Evolutionary conservation across 345 rosid genomes (phyloP).

Genomic region (Populus tremula): DNA sequence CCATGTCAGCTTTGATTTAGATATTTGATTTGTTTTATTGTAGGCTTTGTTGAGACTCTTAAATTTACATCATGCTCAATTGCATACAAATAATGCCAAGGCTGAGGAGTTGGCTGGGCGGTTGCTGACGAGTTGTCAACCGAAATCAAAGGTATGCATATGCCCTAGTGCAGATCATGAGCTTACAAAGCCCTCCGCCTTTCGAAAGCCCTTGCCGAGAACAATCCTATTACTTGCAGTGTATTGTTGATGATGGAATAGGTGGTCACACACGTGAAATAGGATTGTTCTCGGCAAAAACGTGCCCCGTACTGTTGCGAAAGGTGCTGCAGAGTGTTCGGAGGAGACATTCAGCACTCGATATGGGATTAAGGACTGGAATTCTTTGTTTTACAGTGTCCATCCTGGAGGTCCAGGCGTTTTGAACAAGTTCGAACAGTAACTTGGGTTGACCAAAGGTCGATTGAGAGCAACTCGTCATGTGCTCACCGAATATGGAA

Average conservation of each 20-base stretch:
- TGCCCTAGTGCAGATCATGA: slow-evolving; percentile 21
- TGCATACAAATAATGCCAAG: too few species aligned
- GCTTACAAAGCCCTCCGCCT: slow-evolving; percentile 21
- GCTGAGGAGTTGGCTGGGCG: too few species aligned
- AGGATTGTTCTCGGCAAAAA: background rate
- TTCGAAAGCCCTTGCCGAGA: slow-evolving; percentile 21
- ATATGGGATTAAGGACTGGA: slow-evolving; percentile 18
- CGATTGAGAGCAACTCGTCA: slow-evolving; percentile 11
- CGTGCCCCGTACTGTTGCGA: slow-evolving; percentile 13
- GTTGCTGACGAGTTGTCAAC: background rate
- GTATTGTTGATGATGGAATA: background rate
- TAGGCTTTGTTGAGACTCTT: background rate
- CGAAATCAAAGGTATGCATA: slow-evolving; percentile 21
- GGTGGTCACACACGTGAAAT: slow-evolving; percentile 22
- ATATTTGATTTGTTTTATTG: background rate
- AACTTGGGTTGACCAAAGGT: slow-evolving; percentile 9
- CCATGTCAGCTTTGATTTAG: background rate
- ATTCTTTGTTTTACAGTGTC: slow-evolving; percentile 20
- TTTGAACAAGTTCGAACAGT: slow-evolving; percentile 14
- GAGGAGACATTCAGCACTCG: slow-evolving; percentile 16
- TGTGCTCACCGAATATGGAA: slow-evolving; percentile 16
- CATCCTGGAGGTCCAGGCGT: slow-evolving; percentile 21
- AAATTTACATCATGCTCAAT: background rate
- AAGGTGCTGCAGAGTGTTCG: slow-evolving; percentile 9
- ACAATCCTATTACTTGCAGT: background rate